Base-by-base conservation (phyloP, 805 yeast species). In the Tetrapisispora phaffii region DNA sequence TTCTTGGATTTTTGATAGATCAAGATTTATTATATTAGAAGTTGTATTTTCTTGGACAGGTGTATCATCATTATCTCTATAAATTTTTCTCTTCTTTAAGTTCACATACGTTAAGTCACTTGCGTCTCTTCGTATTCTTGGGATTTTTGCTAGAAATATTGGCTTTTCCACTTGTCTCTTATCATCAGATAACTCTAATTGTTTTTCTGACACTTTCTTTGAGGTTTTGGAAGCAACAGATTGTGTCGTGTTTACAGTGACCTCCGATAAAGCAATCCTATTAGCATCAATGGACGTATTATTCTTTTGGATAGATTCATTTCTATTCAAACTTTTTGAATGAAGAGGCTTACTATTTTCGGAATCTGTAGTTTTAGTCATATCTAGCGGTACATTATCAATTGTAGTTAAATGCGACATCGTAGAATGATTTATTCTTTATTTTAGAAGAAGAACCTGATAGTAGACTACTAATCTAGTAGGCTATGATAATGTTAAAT, bases 81-180 rank as follows among this genome's bases (percentile, higher is more conserved):
- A 56, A n/a, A 56, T 51, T 24, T 45, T 47, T 42, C 58, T 50
- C 35, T 56, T 56, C 47, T 50, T 42, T 4, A 48, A 41, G n/a
- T 43, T 22, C 9, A 44, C 34, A 24, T 48, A 47, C 2, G 50
- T 46, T 16, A 52, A 20, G 17, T 53, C 55, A 33, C 54, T 52
- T 32, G 39, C 42, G 21, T 51, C 55, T 45, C 54, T 52, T 46
- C 55, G 50, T 47, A 51, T 50, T 16, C 47, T 43, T 35, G 42
- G 40, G 7, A 44, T 28, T 23, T 29, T 39, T 29, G 40, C 36
- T 17, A 22, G 2, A 13, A 36, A 19, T 2, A 36, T 16, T n/a
- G 45, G 40, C 19, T 23, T 36, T 21, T 34, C 39, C 7, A 34
- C 17, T 16, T 17, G 21, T 26, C 4, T 19, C 8, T 16, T 21